Evolutionary conservation across 2,329 filamentous ascomycete genomes (phyloP).

Genomic region (Cordyceps pruinosa): DNA sequence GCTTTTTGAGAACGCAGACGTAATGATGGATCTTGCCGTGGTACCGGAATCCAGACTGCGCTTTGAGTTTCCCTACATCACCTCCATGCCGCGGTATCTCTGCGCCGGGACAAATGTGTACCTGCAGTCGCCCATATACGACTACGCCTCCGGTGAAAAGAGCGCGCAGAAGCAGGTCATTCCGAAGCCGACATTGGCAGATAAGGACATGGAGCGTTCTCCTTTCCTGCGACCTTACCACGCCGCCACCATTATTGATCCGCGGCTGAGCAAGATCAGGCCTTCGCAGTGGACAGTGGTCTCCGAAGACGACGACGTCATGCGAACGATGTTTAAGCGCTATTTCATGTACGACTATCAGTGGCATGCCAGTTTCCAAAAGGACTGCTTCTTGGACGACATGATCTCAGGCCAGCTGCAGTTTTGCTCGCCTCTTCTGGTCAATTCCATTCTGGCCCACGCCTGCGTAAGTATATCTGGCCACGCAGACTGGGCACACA

Average conservation of each 20-base stretch:
- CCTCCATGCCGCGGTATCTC: constrained; percentile 11
- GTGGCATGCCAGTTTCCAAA: constrained; percentile 30
- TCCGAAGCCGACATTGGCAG: not conserved
- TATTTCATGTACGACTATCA: constrained; percentile 30
- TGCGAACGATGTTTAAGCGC: constrained; percentile 24
- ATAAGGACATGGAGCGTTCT: not conserved
- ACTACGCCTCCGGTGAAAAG: constrained; percentile 16
- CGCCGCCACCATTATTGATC: constrained; percentile 28
- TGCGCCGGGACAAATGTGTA: constrained; percentile 20
- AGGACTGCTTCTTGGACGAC: constrained; percentile 34
- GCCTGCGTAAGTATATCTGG: constrained; percentile 32
- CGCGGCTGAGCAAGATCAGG: constrained; percentile 22
- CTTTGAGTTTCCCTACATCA: constrained; percentile 17
- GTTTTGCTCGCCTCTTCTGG: constrained; percentile 34
- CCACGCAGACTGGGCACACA: constrained; percentile 9
- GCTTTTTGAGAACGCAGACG: constrained; percentile 29
- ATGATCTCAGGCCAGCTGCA: constrained; percentile 23
- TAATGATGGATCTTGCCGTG: constrained; percentile 31
- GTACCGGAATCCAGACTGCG: not conserved
- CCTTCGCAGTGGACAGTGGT: constrained; percentile 32
- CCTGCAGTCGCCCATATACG: constrained; percentile 21
- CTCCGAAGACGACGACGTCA: constrained; percentile 27
- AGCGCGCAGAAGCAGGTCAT: constrained; percentile 9
- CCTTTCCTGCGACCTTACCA: constrained; percentile 19
- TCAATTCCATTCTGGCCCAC: constrained; percentile 30